phyloP scores from a whole-genome alignment of 768 basidiomycete genomes.

The Pisolithus microcarpus region DNA sequence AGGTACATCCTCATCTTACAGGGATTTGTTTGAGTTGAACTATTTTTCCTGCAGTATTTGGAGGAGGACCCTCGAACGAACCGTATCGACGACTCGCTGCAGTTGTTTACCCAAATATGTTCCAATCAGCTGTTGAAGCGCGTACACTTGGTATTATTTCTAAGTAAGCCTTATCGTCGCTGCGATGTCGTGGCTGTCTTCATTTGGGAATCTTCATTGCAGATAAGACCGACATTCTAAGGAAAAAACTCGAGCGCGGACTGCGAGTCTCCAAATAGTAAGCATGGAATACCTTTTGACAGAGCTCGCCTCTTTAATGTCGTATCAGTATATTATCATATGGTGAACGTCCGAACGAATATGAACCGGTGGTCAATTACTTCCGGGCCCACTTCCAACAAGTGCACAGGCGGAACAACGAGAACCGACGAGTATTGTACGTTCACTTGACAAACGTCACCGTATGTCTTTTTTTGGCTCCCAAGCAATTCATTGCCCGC shows the following conservation, averaged over 20 bases:
- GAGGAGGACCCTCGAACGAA: constrained; percentile 84
- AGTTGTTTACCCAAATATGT: constrained; percentile 80
- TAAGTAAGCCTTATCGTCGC: constrained; percentile 35
- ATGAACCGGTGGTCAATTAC: constrained; percentile 75
- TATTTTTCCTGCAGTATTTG: constrained; percentile 48
- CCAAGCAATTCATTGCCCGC: background rate
- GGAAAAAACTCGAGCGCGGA: constrained; percentile 62
- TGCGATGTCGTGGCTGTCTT: background rate
- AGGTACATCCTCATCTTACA: constrained; percentile 33
- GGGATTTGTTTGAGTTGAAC: constrained; percentile 1
- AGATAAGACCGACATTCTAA: constrained; percentile 78
- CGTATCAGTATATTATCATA: constrained; percentile 66
- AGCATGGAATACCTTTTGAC: constrained; percentile 16
- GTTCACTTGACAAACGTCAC: constrained; percentile 78
- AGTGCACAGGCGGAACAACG: constrained; percentile 69
- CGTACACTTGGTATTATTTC: constrained; percentile 52
- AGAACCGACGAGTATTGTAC: constrained; percentile 73
- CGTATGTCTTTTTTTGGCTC: constrained; percentile 33
- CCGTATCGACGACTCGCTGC: constrained; percentile 82
- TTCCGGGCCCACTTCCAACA: constrained; percentile 86
- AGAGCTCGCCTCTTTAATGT: background rate
- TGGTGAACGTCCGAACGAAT: constrained; percentile 73
- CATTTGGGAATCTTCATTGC: background rate
- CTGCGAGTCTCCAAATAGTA: constrained; percentile 76
- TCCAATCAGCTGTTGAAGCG: constrained; percentile 73